These are phyloP conservation scores for Pleurotus citrinopileatus DNA, from an alignment of 768 basidiomycete genomes.

Conservation along the genomic window DNA sequence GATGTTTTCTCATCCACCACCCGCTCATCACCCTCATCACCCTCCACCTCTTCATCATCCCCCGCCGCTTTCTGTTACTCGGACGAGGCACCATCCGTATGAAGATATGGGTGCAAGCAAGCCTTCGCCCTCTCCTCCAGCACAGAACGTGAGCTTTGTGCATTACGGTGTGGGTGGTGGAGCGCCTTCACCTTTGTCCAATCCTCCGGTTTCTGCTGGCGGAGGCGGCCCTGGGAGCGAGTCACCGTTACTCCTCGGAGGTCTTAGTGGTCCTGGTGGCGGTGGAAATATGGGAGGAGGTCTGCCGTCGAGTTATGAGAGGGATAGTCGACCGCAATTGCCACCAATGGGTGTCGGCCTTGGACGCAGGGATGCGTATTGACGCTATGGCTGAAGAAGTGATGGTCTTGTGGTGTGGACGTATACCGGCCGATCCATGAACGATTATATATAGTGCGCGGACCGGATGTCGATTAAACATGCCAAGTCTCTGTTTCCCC, in stretches of 20 bases:
- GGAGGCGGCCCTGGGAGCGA: background rate
- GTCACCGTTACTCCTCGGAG: background rate
- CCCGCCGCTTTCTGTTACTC: slow-evolving; percentile 13
- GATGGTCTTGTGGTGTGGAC: no score
- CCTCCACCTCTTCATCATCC: slow-evolving; percentile 34
- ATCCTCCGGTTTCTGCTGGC: slow-evolving; percentile 25
- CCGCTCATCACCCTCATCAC: slow-evolving; percentile 41
- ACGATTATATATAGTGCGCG: no score
- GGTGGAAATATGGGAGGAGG: slow-evolving; percentile 1
- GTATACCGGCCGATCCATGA: no score
- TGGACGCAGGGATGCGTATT: background rate
- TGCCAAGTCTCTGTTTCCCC: no score
- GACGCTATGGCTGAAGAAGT: background rate
- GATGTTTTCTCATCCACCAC: slow-evolving; percentile 24
- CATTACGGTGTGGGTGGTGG: slow-evolving; percentile 45
- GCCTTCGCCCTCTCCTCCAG: slow-evolving; percentile 70
- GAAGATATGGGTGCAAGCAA: slow-evolving; percentile 29
- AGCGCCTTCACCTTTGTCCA: slow-evolving; percentile 49
- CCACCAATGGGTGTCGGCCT: slow-evolving; percentile 4
- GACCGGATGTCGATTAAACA: no score
- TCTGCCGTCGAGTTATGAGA: slow-evolving; percentile 12
- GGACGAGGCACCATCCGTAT: slow-evolving; percentile 36
- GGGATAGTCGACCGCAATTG: slow-evolving; percentile 1
- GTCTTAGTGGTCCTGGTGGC: slow-evolving; percentile 5
- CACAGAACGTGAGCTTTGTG: slow-evolving; percentile 50